Evolutionary conservation across 441 rosid genomes (phyloP), one percentile per base, ranked within the genome.

Genomic region (Breynia disticha): DNA sequence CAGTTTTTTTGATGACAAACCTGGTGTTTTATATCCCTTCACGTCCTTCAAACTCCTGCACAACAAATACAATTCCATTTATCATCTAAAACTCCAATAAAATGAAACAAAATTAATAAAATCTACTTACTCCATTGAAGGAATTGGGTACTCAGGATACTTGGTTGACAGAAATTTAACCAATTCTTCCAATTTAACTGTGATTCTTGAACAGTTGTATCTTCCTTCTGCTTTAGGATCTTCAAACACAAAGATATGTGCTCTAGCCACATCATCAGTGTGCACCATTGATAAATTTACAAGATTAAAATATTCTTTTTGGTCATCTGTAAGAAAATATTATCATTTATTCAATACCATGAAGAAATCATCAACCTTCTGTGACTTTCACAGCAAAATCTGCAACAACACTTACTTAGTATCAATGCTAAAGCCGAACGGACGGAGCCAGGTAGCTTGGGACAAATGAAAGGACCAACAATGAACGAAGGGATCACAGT

Each of bases 201-300:
- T 41, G 44, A 11, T 9, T 2, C 15, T 11, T 11, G 44, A 41
- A 41, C 44, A 41, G 1, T 11, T 41, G 44, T 41, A 41, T 41
- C 44, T 41, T 15, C 44, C 82, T 21, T 69, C 60, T 46, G 75
- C 68, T 3, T 55, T 44, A 19, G 70, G 59, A 41, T 57, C 4
- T 43, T 76, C 72, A 16, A 77, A 62, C 35, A 70, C 64, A 64
- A 67, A 80, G 19, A 79, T 77, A 17, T 74, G 76, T 44, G 82
- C 80, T 32, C 64, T 72, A 1, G 69, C 73, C 37, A 72, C 61
- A 3, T 74, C 79, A 50, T 77, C 80, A 1, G 47, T 55, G 16
- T 75, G 80, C 28, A 79, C 76, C 76, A 72, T 46, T 0, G 59
- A 48, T 1, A 0, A 0, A 4, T 59, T 67, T 15, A 48, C 12